A percentile compares a stretch with the other conserved stretches of the same genome.
phyloP scores from a whole-genome alignment of 2,329 filamentous ascomycete species.

The Scytalidium lignicola region DNA sequence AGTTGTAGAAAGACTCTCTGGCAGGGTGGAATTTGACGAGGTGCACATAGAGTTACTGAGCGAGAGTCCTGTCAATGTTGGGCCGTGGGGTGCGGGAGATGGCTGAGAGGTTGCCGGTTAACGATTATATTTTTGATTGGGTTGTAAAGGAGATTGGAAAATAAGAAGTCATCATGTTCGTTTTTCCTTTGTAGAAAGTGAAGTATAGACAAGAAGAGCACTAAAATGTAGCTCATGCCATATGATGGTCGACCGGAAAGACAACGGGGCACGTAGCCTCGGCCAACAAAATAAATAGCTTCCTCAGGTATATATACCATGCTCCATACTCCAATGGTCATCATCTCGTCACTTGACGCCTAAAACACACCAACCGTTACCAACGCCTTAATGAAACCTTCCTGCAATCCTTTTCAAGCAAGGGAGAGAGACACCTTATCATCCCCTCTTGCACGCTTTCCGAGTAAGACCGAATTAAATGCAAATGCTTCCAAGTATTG shows the following conservation, averaged over 20 bases:
- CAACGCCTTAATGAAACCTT: neutral
- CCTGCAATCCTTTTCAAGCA: neutral
- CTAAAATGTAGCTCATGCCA: neutral
- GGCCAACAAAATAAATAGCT: slow-evolving; percentile 6
- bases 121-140: neutral
- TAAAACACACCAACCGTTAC: slow-evolving; percentile 1
- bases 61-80: slow-evolving; percentile 26
- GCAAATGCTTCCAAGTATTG: neutral
- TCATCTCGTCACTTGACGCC: slow-evolving; percentile 4
- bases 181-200: slow-evolving; percentile 4
- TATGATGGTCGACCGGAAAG: neutral
- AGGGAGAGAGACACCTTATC: neutral
- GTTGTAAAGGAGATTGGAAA: neutral
- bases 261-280: neutral
- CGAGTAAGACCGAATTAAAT: too few relatives aligned
- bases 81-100: slow-evolving; percentile 27
- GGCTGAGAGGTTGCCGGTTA: slow-evolving; percentile 4
- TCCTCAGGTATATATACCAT: slow-evolving; percentile 16
- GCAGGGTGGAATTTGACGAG: slow-evolving; percentile 33
- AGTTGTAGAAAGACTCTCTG: slow-evolving; percentile 75
- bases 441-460: too few relatives aligned
- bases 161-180: neutral
- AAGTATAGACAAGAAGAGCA: slow-evolving; percentile 4
- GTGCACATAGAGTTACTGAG: slow-evolving; percentile 48
- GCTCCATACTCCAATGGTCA: slow-evolving; percentile 11